Evolutionary conservation across 345 rosid genomes (phyloP), one percentile per base, ranked within the genome.

Genomic region (Moringa oleifera): DNA sequence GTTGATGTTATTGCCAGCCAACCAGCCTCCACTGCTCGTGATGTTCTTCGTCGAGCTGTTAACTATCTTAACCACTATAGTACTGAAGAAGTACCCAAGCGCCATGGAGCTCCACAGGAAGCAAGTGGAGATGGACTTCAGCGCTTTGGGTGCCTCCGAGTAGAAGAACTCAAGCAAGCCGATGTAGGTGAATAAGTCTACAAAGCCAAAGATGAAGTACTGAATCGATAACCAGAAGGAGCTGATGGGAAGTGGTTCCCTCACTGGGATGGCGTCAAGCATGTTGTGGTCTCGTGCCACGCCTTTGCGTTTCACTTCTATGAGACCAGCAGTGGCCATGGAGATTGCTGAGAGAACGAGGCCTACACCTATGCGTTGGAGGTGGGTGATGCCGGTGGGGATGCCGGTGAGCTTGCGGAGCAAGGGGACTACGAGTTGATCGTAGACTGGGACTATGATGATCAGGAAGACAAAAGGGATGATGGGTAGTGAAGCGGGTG

Each of bases 401-500:
- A 24, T 62, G 20, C 79, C 83, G 15, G 86, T 83, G 80, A 85
- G 17, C 20, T 49, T 73, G 17, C 75, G 71, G 0, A 57, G 62
- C 10, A 83, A 50, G 13, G 88, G 83, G 20, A 93, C 85, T 17
- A 93, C 80, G 1, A 86, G 16, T 2, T 73, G 75, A 41, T 93
- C 98, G 15, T 93, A 93, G 1, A 71, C 0, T 0, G 93, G 88
- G 66, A 88, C 78, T 89, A 93, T 24, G 77, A 77, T 0, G 73
- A 80, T 67, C 62, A 83, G 15, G 75, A 78, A 81, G 20, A 2
- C 5, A 8, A 83, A 6, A 7, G 83, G 88, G 56, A 86, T 60
- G 49, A 86, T 72, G 9, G 85, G 85, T 19, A 86, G 58, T 7
- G 88, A 77, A 15, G 88, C 86, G 0, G 88, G 83, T 6, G 88